Conservation (phyloP, 352 stramenopile genomes). For the Phytophthora vignae region DNA sequence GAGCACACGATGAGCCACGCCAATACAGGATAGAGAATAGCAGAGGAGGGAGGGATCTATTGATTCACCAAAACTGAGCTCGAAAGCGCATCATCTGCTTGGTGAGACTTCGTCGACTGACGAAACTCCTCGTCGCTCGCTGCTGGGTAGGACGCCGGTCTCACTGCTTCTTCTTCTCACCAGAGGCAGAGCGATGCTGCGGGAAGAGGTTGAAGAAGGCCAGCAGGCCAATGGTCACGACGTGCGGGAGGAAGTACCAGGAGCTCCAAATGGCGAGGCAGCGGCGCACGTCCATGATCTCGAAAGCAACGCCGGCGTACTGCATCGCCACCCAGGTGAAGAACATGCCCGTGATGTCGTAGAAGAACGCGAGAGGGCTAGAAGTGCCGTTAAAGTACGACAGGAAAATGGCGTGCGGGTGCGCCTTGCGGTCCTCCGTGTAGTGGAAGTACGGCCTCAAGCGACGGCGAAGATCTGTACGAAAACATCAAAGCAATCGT, state of each 20-base stretch:
- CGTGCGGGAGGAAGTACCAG: constrained; percentile 85
- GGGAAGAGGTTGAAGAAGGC: constrained; percentile 71
- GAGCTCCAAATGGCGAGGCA: constrained; percentile 81
- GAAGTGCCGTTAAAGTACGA: constrained; percentile 80
- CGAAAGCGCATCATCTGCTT: constrained; percentile 13
- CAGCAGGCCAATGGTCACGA: constrained; percentile 66
- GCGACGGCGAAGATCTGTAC: constrained; percentile 73
- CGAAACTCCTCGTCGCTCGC: neutral
- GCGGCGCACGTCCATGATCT: constrained; percentile 81
- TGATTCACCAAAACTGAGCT: constrained; percentile 36
- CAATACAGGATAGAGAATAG: constrained; percentile 8
- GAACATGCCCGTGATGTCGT: constrained; percentile 76
- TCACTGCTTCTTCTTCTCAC: constrained; percentile 63
- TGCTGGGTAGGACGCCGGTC: constrained; percentile 1
- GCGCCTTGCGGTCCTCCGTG: constrained; percentile 80
- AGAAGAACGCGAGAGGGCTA: constrained; percentile 80
- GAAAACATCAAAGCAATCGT: neutral
- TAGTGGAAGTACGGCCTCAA: constrained; percentile 86
- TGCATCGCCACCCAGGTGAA: constrained; percentile 89
- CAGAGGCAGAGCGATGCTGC: constrained; percentile 41
- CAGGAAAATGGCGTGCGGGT: constrained; percentile 83
- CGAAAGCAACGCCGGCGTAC: constrained; percentile 87
- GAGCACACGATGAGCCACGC: constrained; percentile 4
- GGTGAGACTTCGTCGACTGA: constrained; percentile 3
- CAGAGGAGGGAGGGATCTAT: constrained; percentile 28